Base-by-base conservation (phyloP, 805 yeast species). In the Candida vaughaniae region DNA sequence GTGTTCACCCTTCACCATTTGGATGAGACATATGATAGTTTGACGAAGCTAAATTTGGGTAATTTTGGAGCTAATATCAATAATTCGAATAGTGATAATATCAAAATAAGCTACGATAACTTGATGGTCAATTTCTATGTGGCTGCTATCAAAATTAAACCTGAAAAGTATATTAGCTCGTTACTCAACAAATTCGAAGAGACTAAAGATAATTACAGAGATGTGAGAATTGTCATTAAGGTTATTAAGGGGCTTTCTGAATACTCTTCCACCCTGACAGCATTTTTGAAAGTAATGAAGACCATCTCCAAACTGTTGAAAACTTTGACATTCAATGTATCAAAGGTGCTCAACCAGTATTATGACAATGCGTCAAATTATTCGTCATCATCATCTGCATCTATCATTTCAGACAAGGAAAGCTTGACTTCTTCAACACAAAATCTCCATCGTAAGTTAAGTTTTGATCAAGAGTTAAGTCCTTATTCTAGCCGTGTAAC, bases 71-170 rank as follows among this genome's bases (percentile, higher is more conserved):
- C 39, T 1, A 31, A 31, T 26, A 15, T 22, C n/a, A 28, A 32
- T 11, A 19, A 12, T 4, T 15, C 29, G 14, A 14, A 23, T 10
- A 36, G 22, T 18, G 41, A 33, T 15, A 20, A 38, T 15, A 35
- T 47, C 3, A 28, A 36, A 9, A 12, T 19, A n/a, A 38, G 46
- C 11, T 59, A 52, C 42, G 58, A 56, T 22, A 44, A 46, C 15
- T 45, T 62, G 12, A 18, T 49, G 6, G 51, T 60, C 2, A 56
- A 61, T 31, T 59, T 62, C 26, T 62, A 49, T 38, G 52, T 61
- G 1, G 61, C 67, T 5, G 71, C 73, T 5, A 53, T 64, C 5
- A 48, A 59, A 44, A 42, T 66, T 25, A 55, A 60, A 32, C 67
- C 71, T 1, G 55, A 53, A 5, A 53, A 47, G 35, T 66, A 66